Base-by-base conservation (phyloP, 306 rosid species). In the Pyrus bretschneideri region DNA sequence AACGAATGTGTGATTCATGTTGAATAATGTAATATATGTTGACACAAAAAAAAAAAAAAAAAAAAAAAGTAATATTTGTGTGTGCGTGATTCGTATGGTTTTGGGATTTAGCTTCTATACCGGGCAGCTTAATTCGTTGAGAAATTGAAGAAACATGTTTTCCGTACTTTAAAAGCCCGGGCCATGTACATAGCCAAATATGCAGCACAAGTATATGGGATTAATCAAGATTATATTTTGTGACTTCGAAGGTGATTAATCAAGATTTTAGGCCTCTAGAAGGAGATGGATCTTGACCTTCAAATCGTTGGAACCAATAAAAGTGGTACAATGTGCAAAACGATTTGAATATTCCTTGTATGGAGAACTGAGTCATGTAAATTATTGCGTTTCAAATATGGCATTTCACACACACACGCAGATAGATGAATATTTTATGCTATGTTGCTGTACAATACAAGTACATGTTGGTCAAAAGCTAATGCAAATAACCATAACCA, bases 371-470 rank as follows among this genome's bases (percentile, higher is more conserved):
- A 14, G 30, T n/a, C 33, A 13, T 33, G 3, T 35, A 25, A 25
- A 12, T 27, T 21, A 31, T 30, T 64, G 5, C n/a, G n/a, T 27
- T 31, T 38, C 70, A 35, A 30, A 27, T 60, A 4, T 44, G 45
- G 65, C 4, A 67, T 11, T 67, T 67, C 27, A 12, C 1, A 10
- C 25, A 46, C 25, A 46, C 25, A 61, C 18, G 38, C 38, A 1
- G 8, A 33, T 33, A 33, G 8, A 33, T 5, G 38, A 33, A 33
- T 33, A 67, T 33, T 23, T 69, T 22, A 40, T 57, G 18, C 33
- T 67, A 18, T 68, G 46, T 75, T 75, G 79, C 52, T 25, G 10
- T 30, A 67, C 33, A 70, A 6, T 67, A 11, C 73, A 76, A 76
- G 6, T 21, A 45, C 71, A 66, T 67, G 22, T 17, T 18, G 12